Evolutionary conservation across 179 eudicot species (phyloP).

Genomic region (Beta lomatogona): DNA sequence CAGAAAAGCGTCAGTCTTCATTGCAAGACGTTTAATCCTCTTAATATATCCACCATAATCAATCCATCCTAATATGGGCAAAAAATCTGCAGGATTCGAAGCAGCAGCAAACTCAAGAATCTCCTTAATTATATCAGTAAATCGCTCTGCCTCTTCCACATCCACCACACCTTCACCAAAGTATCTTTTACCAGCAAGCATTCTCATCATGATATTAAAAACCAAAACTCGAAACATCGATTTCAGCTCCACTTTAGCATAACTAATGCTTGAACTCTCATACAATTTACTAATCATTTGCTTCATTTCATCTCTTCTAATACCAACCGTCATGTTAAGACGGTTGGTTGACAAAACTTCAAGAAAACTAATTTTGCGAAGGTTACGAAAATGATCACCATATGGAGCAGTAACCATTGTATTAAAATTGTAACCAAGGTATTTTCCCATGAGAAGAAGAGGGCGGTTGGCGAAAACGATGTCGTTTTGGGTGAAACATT

Average conservation of each 20-base stretch:
- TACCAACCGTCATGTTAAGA: slow-evolving; percentile 19
- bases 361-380: slow-evolving; percentile 26
- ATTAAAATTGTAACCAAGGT: slow-evolving; percentile 35
- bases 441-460: slow-evolving; percentile 25
- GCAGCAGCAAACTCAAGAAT: slow-evolving; percentile 35
- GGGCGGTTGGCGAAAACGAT: slow-evolving; percentile 37
- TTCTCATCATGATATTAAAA: slow-evolving; percentile 47
- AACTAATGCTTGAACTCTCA: not conserved
- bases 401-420: slow-evolving; percentile 36
- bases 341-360: slow-evolving; percentile 31
- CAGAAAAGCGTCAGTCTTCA: slow-evolving; percentile 34
- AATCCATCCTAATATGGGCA: slow-evolving; percentile 50
- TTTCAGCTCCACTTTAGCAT: slow-evolving; percentile 46
- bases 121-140: slow-evolving; percentile 40
- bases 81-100: slow-evolving; percentile 45
- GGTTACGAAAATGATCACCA: slow-evolving; percentile 38
- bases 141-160: slow-evolving; percentile 28
- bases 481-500: slow-evolving; percentile 32
- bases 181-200: slow-evolving; percentile 48
- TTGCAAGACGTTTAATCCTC: slow-evolving; percentile 33
- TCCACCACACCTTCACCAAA: slow-evolving; percentile 32
- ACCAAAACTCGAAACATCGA: slow-evolving; percentile 39
- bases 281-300: slow-evolving; percentile 27
- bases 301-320: slow-evolving; percentile 29
- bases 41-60: slow-evolving; percentile 36